phyloP scores from a whole-genome alignment of 73 alveolate genomes.

The Tetrahymena thermophila region DNA sequence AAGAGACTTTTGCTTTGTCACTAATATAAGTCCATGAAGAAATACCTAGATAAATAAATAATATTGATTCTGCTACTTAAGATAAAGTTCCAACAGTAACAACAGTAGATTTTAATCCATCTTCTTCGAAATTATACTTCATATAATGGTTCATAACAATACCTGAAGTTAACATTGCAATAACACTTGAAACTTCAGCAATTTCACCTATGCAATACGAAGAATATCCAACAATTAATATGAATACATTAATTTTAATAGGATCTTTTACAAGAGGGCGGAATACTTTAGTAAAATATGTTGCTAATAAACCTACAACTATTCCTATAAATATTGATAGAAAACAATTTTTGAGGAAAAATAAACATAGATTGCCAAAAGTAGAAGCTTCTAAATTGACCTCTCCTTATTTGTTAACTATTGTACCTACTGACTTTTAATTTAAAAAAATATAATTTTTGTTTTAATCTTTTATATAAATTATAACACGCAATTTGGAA shows the following conservation, averaged over 20 bases:
- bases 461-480: no score
- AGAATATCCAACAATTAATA: slow-evolving; percentile 69
- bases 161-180: slow-evolving; percentile 82
- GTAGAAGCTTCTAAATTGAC: neutral
- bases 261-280: slow-evolving; percentile 45
- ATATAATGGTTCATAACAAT: slow-evolving; percentile 81
- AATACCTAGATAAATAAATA: slow-evolving; percentile 83
- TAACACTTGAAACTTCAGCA: slow-evolving; percentile 79
- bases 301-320: slow-evolving; percentile 35
- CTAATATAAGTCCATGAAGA: slow-evolving; percentile 51
- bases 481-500: no score
- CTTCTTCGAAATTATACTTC: slow-evolving; percentile 67
- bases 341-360: slow-evolving; percentile 27
- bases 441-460: slow-evolving; percentile 9
- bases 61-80: slow-evolving; percentile 89
- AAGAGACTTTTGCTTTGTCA: slow-evolving; percentile 46
- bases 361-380: neutral
- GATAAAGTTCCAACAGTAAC: slow-evolving; percentile 74
- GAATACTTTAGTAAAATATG: slow-evolving; percentile 31
- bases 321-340: slow-evolving; percentile 48
- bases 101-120: slow-evolving; percentile 72
- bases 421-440: slow-evolving; percentile 27
- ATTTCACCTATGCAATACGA: slow-evolving; percentile 80
- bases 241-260: slow-evolving; percentile 63
- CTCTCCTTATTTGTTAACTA: neutral